Conservation (phyloP, 225 moss, liverwort and hornwort genomes). For the Polytrichum formosum region DNA sequence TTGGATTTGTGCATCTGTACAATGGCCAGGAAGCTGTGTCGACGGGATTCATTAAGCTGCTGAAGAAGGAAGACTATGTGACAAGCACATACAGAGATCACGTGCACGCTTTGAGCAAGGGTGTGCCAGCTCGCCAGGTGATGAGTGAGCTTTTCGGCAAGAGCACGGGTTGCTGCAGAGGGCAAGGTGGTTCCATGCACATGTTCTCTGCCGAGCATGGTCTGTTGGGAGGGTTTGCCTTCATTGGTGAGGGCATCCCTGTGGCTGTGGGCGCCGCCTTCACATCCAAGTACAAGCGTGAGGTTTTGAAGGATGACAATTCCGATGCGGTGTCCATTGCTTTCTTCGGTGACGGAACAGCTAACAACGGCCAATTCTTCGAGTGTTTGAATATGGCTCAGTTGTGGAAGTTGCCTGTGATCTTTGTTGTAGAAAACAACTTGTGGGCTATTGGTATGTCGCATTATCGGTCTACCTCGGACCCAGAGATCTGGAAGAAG, state of each 20-base stretch:
- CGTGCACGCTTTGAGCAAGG: constrained; percentile 91
- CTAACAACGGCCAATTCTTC: constrained; percentile 98
- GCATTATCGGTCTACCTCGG: constrained; percentile 82
- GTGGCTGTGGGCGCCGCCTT: constrained; percentile 91
- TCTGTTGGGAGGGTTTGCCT: constrained; percentile 87
- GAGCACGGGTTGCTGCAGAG: constrained; percentile 78
- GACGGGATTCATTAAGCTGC: constrained; percentile 73
- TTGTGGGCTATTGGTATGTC: constrained; percentile 98
- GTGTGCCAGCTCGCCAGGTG: constrained; percentile 78
- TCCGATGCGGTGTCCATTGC: constrained; percentile 74
- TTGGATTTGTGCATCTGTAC: constrained; percentile 94
- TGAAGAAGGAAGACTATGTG: constrained; percentile 90
- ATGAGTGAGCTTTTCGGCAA: constrained; percentile 95
- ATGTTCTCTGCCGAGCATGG: constrained; percentile 92
- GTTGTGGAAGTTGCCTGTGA: constrained; percentile 84
- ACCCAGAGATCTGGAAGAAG: constrained; percentile 85
- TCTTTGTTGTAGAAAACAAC: constrained; percentile 96
- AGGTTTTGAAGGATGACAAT: constrained; percentile 86
- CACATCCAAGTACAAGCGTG: constrained; percentile 77
- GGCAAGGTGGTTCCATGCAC: constrained; percentile 97
- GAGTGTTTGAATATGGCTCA: constrained; percentile 95
- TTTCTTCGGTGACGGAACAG: constrained; percentile 92
- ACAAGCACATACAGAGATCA: constrained; percentile 94
- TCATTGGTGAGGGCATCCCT: constrained; percentile 93
- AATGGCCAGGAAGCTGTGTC: constrained; percentile 96